Evolutionary conservation across 192 early-diverging fungal genomes (phyloP).

Genomic region (Tieghemiomyces parasiticus): DNA sequence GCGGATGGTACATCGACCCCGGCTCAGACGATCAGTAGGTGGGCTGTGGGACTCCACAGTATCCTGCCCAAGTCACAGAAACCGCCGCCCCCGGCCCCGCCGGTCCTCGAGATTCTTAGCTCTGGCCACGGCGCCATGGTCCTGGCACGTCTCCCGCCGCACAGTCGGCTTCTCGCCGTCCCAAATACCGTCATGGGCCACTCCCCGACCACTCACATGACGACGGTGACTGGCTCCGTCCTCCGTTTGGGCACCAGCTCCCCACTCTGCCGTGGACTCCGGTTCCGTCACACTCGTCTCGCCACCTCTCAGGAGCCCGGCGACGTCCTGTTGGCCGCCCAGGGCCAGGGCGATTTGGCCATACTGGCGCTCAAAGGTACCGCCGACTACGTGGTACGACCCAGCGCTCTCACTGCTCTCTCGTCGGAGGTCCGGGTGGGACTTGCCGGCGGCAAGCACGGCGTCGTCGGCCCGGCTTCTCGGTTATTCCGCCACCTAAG

Average conservation of each 20-base stretch:
- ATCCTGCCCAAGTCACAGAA: neutral
- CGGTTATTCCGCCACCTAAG: neutral
- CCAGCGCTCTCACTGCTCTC: neutral
- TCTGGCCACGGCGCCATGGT: slow-evolving; percentile 3
- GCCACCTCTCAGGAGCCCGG: neutral
- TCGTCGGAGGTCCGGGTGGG: neutral
- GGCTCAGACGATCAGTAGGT: neutral
- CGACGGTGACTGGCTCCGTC: neutral
- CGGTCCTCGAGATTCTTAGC: neutral
- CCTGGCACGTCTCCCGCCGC: neutral
- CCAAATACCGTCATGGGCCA: neutral
- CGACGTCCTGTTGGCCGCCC: slow-evolving; percentile 1
- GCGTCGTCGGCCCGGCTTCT: neutral
- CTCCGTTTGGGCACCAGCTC: no score
- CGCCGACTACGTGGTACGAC: neutral
- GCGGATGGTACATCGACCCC: neutral
- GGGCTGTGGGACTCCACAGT: slow-evolving; percentile 4
- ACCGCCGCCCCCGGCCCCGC: neutral
- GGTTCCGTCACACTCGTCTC: neutral
- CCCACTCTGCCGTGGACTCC: neutral
- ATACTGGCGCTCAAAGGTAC: neutral
- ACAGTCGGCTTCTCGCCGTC: neutral
- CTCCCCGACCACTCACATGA: neutral
- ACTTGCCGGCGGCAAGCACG: neutral
- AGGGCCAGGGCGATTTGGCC: neutral